Evolutionary conservation across 768 basidiomycete genomes (phyloP).

Genomic region (Lactifluus echinatus): DNA sequence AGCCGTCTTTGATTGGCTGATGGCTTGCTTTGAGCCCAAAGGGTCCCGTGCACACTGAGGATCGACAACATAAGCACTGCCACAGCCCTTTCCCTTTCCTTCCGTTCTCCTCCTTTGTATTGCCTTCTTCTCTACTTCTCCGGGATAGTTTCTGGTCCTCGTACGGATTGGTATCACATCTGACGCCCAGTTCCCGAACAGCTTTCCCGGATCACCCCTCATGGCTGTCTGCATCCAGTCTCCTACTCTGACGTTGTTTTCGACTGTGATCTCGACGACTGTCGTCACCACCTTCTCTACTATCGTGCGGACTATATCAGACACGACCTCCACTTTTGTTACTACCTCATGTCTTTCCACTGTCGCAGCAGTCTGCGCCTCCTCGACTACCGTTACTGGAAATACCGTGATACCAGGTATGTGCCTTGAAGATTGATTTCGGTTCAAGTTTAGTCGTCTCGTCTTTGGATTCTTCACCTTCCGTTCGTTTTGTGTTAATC

Average conservation of each 20-base stretch:
- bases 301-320: constrained; percentile 10
- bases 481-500: not conserved
- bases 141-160: not conserved
- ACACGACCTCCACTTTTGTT: not conserved
- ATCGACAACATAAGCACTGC: constrained; percentile 5
- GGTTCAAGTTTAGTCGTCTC: not conserved
- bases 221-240: constrained; percentile 13
- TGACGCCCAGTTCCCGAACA: not conserved
- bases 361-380: not conserved
- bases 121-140: not conserved
- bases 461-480: not conserved
- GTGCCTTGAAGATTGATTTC: not conserved
- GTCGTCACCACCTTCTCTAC: constrained; percentile 10
- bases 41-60: not conserved
- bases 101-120: not conserved
- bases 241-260: constrained; percentile 15
- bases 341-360: constrained; percentile 7
- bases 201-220: not conserved
- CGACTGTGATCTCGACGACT: constrained; percentile 12
- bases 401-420: constrained; percentile 6
- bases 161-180: not conserved
- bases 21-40: not conserved
- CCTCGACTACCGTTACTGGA: not conserved
- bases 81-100: not conserved
- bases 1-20: not conserved